Evolutionary conservation across 441 rosid genomes (phyloP).

Genomic region (Corymbia citriodora): DNA sequence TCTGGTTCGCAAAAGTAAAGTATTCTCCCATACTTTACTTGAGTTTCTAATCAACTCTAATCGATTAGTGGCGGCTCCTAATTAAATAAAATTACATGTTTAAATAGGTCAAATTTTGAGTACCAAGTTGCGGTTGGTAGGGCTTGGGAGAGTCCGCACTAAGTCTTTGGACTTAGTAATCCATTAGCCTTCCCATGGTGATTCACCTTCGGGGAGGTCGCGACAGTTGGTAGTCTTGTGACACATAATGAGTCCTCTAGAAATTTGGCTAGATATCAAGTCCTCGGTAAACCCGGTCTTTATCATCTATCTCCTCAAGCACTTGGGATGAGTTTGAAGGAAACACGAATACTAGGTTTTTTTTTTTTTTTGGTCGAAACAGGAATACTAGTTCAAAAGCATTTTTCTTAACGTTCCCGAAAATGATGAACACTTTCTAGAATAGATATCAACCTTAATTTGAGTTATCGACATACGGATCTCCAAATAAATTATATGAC

Average conservation of each 20-base stretch:
- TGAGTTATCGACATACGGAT: neutral
- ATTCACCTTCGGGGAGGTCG: no score
- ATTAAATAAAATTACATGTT: no score
- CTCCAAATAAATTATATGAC: neutral
- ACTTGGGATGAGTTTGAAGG: neutral
- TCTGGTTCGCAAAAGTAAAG: no score
- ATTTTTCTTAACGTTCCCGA: neutral
- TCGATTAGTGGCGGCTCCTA: no score
- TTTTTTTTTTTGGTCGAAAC: neutral
- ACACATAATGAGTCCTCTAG: rapidly evolving
- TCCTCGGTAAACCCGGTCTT: rapidly evolving
- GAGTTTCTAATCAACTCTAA: no score
- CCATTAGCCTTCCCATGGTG: no score
- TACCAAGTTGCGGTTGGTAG: no score
- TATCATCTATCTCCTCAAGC: neutral
- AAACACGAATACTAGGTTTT: neutral
- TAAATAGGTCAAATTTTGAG: no score
- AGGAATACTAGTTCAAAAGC: neutral
- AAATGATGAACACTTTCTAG: neutral
- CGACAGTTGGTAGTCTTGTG: no score
- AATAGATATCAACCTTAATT: neutral
- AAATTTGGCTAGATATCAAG: rapidly evolving
- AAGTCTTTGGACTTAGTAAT: no score
- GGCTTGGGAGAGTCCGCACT: no score
- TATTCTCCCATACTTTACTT: no score